phyloP scores from a whole-genome alignment of 192 early-diverging fungal species.

The Coemansia sp. region DNA sequence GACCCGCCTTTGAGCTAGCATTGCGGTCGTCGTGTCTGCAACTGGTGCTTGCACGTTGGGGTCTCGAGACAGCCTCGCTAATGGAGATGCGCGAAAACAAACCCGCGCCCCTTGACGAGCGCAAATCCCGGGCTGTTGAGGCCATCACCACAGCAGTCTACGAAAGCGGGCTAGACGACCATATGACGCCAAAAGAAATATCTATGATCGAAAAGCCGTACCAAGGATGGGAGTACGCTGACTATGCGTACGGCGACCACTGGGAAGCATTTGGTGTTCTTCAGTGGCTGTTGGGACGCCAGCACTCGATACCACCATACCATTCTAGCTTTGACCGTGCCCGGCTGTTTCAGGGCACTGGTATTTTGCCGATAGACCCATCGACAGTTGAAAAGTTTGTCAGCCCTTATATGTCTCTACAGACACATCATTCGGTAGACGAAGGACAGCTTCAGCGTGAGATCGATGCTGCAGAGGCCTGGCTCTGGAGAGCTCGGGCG shows the following conservation, averaged over 20 bases:
- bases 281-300: slow-evolving; percentile 57
- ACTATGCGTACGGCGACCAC: slow-evolving; percentile 48
- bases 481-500: slow-evolving; percentile 63
- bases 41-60: slow-evolving; percentile 64
- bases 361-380: slow-evolving; percentile 59
- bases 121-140: slow-evolving; percentile 41
- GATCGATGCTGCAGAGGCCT: slow-evolving; percentile 59
- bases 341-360: slow-evolving; percentile 56
- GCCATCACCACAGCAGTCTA: slow-evolving; percentile 51
- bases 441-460: slow-evolving; percentile 32
- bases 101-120: slow-evolving; percentile 40
- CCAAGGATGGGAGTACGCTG: slow-evolving; percentile 48
- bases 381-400: slow-evolving; percentile 58
- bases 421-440: slow-evolving; percentile 25
- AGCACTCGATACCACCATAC: slow-evolving; percentile 56
- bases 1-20: slow-evolving; percentile 50
- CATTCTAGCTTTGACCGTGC: slow-evolving; percentile 57
- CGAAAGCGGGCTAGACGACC: slow-evolving; percentile 49
- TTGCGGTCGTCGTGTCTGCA: slow-evolving; percentile 57
- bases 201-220: slow-evolving; percentile 55
- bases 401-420: slow-evolving; percentile 38
- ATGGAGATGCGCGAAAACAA: slow-evolving; percentile 46
- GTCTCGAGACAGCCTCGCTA: slow-evolving; percentile 57
- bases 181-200: slow-evolving; percentile 41
- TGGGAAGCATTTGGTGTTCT: slow-evolving; percentile 60